A percentile compares a stretch with the other conserved stretches of the same genome.
Conservation (phyloP, 2,329 filamentous ascomycete species). For the Monosporascus ibericus region DNA sequence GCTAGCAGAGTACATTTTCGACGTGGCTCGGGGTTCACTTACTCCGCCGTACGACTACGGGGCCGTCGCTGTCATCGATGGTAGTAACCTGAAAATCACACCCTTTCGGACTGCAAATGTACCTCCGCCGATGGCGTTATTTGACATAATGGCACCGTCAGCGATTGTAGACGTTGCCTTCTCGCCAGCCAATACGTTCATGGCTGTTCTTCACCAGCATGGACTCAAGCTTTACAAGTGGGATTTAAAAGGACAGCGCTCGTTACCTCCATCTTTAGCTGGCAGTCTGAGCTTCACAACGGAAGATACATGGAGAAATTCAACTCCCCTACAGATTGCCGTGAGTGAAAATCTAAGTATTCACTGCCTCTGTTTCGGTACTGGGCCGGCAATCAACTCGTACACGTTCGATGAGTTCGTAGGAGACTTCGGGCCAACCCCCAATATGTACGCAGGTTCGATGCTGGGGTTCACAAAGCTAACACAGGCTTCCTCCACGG, state of each 20-base stretch:
- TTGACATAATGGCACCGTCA: conserved; percentile 58
- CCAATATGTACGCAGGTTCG: conserved; percentile 20
- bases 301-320: conserved; percentile 14
- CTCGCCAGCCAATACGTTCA: conserved; percentile 53
- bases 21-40: conserved; percentile 62
- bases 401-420: conserved; percentile 14
- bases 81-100: conserved; percentile 72
- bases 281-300: conserved; percentile 33
- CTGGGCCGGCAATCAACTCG: conserved; percentile 17
- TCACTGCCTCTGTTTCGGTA: conserved; percentile 21
- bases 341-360: conserved; percentile 22
- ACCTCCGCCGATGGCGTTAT: conserved; percentile 87
- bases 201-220: conserved; percentile 66
- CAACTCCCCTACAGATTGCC: conserved; percentile 23
- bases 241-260: conserved; percentile 52
- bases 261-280: conserved; percentile 36
- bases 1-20: conserved; percentile 61
- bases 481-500: conserved; percentile 22
- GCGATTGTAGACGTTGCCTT: conserved; percentile 72
- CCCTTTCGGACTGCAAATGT: conserved; percentile 78
- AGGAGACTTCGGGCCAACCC: conserved; percentile 13
- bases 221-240: conserved; percentile 67
- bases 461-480: conserved; percentile 25
- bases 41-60: conserved; percentile 70
- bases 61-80: conserved; percentile 78